phyloP scores from a whole-genome alignment of 768 basidiomycete species.

The Rhodotorula graminis region DNA sequence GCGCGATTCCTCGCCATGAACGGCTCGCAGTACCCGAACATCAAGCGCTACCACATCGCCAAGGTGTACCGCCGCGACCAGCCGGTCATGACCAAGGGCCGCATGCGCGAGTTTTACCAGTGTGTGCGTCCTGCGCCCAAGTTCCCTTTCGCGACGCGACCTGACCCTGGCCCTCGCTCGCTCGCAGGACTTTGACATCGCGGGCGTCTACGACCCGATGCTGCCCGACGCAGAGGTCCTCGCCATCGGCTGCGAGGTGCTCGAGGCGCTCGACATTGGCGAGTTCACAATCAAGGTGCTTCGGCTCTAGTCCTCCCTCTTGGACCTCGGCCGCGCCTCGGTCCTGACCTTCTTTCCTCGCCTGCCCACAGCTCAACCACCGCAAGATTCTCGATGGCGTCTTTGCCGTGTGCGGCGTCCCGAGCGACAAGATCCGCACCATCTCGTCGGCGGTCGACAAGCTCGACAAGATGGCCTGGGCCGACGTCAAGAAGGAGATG shows the following conservation, averaged over 20 bases:
- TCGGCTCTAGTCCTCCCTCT: background rate
- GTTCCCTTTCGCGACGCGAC: background rate
- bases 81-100: constrained; percentile 94
- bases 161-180: background rate
- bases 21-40: constrained; percentile 60
- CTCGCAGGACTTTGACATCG: constrained; percentile 88
- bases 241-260: constrained; percentile 70
- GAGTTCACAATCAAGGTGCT: constrained; percentile 87
- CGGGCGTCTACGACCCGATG: constrained; percentile 90
- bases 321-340: too few species aligned
- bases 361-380: constrained; percentile 69
- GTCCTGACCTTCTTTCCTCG: background rate
- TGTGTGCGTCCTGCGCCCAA: constrained; percentile 57
- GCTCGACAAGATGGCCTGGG: constrained; percentile 94
- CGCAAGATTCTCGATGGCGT: constrained; percentile 95
- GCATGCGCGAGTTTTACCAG: constrained; percentile 98
- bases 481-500: constrained; percentile 93
- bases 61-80: constrained; percentile 96
- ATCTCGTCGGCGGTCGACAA: constrained; percentile 98
- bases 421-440: constrained; percentile 75
- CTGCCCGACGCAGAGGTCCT: constrained; percentile 92
- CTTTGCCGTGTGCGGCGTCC: constrained; percentile 93
- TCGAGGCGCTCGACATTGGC: constrained; percentile 79
- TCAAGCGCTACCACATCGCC: constrained; percentile 95
- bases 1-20: constrained; percentile 94